Evolutionary conservation across 129 eudicot species (phyloP), one percentile per base, ranked within the genome.

Genomic region (Chrysanthemum seticuspe): DNA sequence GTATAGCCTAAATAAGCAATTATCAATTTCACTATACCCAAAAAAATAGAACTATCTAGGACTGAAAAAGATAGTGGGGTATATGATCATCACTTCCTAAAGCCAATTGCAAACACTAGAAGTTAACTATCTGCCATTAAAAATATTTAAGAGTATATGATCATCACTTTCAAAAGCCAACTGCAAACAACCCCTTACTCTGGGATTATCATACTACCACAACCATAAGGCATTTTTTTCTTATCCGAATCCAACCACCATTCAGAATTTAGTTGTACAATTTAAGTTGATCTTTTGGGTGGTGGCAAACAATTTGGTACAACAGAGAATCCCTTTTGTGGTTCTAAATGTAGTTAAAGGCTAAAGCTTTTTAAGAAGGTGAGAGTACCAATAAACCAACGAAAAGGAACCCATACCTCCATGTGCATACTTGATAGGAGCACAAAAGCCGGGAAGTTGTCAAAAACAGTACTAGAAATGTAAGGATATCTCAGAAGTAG

Each of bases 321-420:
- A 2, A 18, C 12, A 2, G 1, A 36, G 72, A 70, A 70, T 52
- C 67, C 51, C 47, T 45, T 45, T 21, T 62, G 14, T 13, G 34
- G 48, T 51, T 51, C 49, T 53, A 62, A 70, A 61, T 70, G 67
- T 40, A 62, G 81, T 51, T 69, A 77, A 65, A 70, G 15, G 70
- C 53, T 54, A 11, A 77, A 70, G 45, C 68, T 70, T 62, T 62
- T 68, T 61, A 60, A 9, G 56, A 69, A 69, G 69, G 70, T 61
- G 49, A 76, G 66, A 34, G 75, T 60, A 76, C 70, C 45, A 62
- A 60, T 27, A 69, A 59, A 68, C 34, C 14, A 77, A 52, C 21
- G 31, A 51, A 29, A 76, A 68, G 72, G 21, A 77, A 62, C 51
- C 75, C 76, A 62, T 70, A 51, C 71, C 59, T 77, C 66, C 71